Evolutionary conservation across 176 grass and related monocot genomes (phyloP), one percentile per base, ranked within the genome.

Genomic region (Oryza longistaminata): DNA sequence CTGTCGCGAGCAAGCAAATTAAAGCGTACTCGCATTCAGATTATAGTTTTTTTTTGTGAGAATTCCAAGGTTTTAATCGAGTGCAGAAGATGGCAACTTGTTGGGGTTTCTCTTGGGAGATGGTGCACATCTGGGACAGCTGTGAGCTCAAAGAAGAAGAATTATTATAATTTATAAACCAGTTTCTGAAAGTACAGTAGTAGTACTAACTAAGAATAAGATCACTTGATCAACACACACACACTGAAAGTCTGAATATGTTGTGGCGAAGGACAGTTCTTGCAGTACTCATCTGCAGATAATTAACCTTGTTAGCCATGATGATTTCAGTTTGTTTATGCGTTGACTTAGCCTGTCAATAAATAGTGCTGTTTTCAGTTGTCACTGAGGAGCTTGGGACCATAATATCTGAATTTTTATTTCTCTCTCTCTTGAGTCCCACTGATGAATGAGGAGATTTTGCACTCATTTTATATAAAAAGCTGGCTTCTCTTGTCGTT

Each of bases 71-170:
- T 82, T 50, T 50, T 73, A 45, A 75, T 79, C 75, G 14, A 60
- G 62, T 45, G 64, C 14, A 25, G 15, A 70, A 37, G 42, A 83
- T 33, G 66, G 68, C 66, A 72, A 73, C 73, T 90, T 87, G 64
- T 52, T 66, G 34, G 60, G 11, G 31, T 70, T 86, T 81, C 77
- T 75, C 71, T 48, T 60, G 34, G 78, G 61, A 74, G 26, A 70
- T 62, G 17, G 55, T 61, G 64, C 81, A 76, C 85, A 87, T 82
- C 85, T 70, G 79, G 76, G 72, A 76, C 65, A 87, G 79, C 78
- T 82, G 31, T 26, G 14, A 39, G n/a, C 72, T 66, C 61, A 11
- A 75, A 43, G 70, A 39, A 42, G 71, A 74, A 27, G 40, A 40
- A 40, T 8, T 40, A 40, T 40, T 40, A 40, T 40, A 68, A 16